Conservation (phyloP, 2,329 filamentous ascomycete species). For the Penicillium griseofulvum region DNA sequence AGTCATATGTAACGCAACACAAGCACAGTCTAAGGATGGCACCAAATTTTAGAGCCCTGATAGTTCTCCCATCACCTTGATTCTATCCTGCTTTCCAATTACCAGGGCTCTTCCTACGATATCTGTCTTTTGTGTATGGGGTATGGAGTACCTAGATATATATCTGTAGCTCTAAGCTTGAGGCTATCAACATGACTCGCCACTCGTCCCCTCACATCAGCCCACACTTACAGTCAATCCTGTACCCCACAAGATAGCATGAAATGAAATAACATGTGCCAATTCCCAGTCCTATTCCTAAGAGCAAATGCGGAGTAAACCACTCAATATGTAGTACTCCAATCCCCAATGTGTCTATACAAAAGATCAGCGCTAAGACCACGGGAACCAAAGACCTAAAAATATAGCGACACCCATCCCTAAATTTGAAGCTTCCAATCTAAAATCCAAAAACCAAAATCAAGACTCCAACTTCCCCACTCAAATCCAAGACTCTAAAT, state of each 20-base stretch:
- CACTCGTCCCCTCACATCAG: neutral
- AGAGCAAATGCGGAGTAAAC: too few species aligned
- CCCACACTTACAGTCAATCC: neutral
- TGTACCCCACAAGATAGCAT: too few species aligned
- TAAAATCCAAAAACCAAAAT: neutral
- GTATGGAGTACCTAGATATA: too few species aligned
- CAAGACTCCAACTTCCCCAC: neutral
- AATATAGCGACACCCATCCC: too few species aligned
- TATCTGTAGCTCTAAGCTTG: neutral
- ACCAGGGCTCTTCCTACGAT: neutral
- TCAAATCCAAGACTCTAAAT: too few species aligned
- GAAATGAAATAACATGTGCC: too few species aligned
- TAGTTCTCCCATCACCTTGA: neutral
- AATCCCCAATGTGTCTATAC: neutral
- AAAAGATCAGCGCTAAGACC: neutral
- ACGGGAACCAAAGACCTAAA: too few species aligned
- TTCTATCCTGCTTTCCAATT: neutral
- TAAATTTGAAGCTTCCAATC: neutral
- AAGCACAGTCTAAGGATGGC: neutral
- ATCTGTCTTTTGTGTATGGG: neutral
- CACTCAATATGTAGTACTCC: too few species aligned
- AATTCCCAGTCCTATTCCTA: too few species aligned
- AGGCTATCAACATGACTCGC: neutral
- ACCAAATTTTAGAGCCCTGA: neutral
- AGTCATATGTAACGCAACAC: neutral